Evolutionary conservation across 495 filamentous ascomycete genomes (phyloP).

Genomic region (Penicillium riverlandense): DNA sequence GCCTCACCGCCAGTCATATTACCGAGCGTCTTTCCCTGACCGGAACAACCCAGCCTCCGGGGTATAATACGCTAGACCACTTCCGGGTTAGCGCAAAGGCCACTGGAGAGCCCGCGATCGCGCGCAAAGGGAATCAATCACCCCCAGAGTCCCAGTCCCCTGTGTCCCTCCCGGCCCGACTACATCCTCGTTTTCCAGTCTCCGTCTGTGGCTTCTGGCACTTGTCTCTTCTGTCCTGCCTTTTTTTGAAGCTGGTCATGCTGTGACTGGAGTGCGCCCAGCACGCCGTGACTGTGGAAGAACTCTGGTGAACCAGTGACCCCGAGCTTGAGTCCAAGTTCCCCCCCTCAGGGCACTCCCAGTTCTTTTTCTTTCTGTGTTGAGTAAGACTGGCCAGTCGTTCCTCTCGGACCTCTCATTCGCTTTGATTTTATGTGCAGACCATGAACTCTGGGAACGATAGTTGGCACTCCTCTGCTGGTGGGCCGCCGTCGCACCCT

Average conservation of each 20-base stretch:
- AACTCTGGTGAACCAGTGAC: neutral
- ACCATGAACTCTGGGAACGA: constrained; percentile 43
- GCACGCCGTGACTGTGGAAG: constrained; percentile 8
- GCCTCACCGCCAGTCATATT: no score
- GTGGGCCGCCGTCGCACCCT: constrained; percentile 38
- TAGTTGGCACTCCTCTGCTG: constrained; percentile 38
- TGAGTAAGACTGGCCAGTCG: neutral
- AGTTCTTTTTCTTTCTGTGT: neutral
- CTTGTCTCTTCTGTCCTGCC: neutral
- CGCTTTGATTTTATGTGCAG: constrained; percentile 14
- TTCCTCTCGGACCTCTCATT: neutral
- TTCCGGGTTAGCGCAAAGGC: no score
- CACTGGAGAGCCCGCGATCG: no score
- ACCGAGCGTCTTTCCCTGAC: no score
- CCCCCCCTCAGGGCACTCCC: no score
- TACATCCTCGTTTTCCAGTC: constrained; percentile 3
- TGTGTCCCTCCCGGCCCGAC: neutral
- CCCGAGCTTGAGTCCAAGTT: constrained; percentile 13
- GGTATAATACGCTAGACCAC: no score
- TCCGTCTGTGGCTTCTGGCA: neutral
- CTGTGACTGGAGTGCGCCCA: constrained; percentile 16
- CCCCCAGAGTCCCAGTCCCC: constrained; percentile 3
- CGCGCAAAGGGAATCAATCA: neutral
- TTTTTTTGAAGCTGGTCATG: constrained; percentile 11
- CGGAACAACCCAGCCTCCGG: no score